These are phyloP conservation scores for Austroboletus niveus DNA, from an alignment of 1,284 basidiomycete genomes.

Conservation along the genomic window DNA sequence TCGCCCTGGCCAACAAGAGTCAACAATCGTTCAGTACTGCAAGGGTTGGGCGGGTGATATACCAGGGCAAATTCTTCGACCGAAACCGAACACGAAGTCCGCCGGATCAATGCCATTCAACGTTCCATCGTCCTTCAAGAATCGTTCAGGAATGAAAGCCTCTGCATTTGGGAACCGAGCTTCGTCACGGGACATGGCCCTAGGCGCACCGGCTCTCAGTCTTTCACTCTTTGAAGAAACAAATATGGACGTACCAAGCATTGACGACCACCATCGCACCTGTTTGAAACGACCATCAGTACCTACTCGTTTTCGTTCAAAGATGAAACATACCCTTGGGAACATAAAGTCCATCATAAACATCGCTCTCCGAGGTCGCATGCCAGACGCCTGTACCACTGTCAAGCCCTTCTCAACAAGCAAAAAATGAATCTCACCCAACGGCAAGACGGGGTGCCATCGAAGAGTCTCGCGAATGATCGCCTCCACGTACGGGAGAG, in stretches of 20 bases:
- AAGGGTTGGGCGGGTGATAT: not conserved
- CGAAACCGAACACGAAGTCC: constrained; percentile 22
- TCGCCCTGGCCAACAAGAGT: not conserved
- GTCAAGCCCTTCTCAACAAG: not conserved
- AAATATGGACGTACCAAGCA: constrained; percentile 5
- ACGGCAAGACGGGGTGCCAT: constrained; percentile 19
- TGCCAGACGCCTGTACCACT: constrained; percentile 14
- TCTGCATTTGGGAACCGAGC: constrained; percentile 16
- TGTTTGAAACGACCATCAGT: not conserved
- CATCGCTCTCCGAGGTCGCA: constrained; percentile 9
- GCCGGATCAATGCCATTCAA: constrained; percentile 12
- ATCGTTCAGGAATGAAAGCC: constrained; percentile 15
- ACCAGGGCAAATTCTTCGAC: constrained; percentile 18
- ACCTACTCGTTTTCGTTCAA: not conserved
- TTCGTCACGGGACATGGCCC: constrained; percentile 22
- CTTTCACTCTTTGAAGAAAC: not conserved
- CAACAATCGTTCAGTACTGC: not conserved
- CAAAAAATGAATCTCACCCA: constrained; percentile 7
- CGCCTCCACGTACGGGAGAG: constrained; percentile 38
- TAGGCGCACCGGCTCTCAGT: not conserved
- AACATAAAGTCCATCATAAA: constrained; percentile 17
- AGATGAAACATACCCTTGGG: constrained; percentile 13
- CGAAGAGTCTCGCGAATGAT: constrained; percentile 38
- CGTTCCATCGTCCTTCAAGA: constrained; percentile 4
- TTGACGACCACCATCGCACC: constrained; percentile 19